These are phyloP conservation scores for Sordariomycetes sp. DNA, from an alignment of 2,329 filamentous ascomycete genomes.

Conservation along the genomic window DNA sequence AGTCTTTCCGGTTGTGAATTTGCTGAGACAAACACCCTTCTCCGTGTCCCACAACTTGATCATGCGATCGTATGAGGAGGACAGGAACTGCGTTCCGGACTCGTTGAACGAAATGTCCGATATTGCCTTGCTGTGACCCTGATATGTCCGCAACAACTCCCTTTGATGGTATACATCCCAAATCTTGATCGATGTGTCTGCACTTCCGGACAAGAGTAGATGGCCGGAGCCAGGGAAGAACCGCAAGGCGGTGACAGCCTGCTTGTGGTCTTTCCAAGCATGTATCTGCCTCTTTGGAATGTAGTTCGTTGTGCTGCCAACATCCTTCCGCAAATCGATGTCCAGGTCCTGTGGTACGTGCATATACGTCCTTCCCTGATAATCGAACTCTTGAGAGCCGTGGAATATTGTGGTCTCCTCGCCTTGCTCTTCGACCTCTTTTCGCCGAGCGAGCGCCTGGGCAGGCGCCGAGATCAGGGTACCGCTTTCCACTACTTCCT, in stretches of 20 bases:
- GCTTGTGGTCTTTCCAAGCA: conserved; percentile 76
- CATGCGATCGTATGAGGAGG: conserved; percentile 85
- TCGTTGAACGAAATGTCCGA: conserved; percentile 85
- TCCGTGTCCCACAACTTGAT: conserved; percentile 99
- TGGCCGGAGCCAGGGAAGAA: conserved; percentile 89
- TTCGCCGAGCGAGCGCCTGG: conserved; percentile 43
- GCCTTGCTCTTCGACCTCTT: conserved; percentile 49
- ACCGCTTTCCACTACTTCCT: conserved; percentile 56
- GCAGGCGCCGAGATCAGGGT: conserved; percentile 49
- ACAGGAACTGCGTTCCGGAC: conserved; percentile 76
- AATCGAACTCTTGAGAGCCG: conserved; percentile 75
- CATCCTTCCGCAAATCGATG: conserved; percentile 74
- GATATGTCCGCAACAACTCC: conserved; percentile 84
- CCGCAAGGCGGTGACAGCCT: conserved; percentile 78
- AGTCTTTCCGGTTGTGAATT: conserved; percentile 89
- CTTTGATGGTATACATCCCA: conserved; percentile 90
- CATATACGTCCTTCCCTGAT: conserved; percentile 95
- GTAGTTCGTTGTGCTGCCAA: conserved; percentile 75
- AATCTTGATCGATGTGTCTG: conserved; percentile 84
- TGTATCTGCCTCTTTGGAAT: conserved; percentile 92
- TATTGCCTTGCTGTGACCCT: conserved; percentile 81
- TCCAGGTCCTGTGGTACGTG: conserved; percentile 88
- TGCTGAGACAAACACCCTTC: conserved; percentile 77
- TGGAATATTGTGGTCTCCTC: conserved; percentile 84
- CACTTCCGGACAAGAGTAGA: conserved; percentile 78